These are phyloP conservation scores for Trichoderma hamatum DNA, from an alignment of 2,329 filamentous ascomycete species.

Conservation along the genomic window DNA sequence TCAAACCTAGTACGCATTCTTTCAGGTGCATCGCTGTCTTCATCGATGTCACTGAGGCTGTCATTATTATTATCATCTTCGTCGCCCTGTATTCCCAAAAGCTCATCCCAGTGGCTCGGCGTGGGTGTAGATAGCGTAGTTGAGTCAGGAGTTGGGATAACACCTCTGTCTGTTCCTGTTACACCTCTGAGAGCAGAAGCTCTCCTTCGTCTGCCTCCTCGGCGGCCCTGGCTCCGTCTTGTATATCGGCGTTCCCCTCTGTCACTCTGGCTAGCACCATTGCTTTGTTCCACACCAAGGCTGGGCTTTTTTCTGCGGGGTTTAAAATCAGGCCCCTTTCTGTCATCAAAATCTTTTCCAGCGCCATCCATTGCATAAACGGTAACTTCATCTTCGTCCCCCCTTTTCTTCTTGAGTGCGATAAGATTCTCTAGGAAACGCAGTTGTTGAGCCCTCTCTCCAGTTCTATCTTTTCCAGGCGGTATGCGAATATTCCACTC, in stretches of 20 bases:
- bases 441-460: constrained; percentile 52
- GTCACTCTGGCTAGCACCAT: constrained; percentile 31
- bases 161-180: constrained; percentile 21
- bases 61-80: constrained; percentile 35
- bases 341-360: constrained; percentile 48
- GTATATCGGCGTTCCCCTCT: constrained; percentile 27
- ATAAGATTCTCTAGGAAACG: constrained; percentile 69
- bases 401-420: constrained; percentile 63
- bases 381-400: constrained; percentile 68
- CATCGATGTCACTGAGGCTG: constrained; percentile 34
- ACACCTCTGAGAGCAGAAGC: constrained; percentile 23
- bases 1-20: background rate
- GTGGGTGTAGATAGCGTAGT: constrained; percentile 41
- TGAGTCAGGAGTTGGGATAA: background rate
- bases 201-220: constrained; percentile 26
- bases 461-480: constrained; percentile 49
- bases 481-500: constrained; percentile 52
- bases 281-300: constrained; percentile 29
- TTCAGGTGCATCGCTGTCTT: constrained; percentile 26
- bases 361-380: constrained; percentile 55
- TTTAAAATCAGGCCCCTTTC: constrained; percentile 46
- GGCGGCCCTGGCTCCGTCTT: constrained; percentile 27
- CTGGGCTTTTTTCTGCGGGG: constrained; percentile 36
- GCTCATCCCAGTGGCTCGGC: constrained; percentile 41
- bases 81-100: constrained; percentile 32